These are phyloP conservation scores for Colletotrichum gloeosporioides DNA, from an alignment of 2,329 filamentous ascomycete genomes.

Conservation along the genomic window DNA sequence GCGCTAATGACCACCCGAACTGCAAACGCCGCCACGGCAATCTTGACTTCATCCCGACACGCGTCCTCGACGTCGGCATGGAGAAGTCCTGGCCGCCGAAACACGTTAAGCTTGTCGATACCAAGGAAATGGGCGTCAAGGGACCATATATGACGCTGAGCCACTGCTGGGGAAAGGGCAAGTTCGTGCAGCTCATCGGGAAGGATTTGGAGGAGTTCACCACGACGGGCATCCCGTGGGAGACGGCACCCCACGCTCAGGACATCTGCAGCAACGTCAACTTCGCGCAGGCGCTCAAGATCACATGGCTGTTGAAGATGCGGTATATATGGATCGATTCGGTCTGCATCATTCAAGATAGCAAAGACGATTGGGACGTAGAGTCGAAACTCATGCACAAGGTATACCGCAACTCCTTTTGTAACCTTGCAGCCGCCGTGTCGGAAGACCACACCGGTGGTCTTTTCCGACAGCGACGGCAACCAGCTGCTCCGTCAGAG, in stretches of 20 bases:
- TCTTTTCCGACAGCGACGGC: not conserved
- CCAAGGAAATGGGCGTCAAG: not conserved
- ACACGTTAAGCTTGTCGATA: not conserved
- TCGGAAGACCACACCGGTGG: slow-evolving; percentile 5
- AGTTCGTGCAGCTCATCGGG: not conserved
- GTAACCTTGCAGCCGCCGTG: slow-evolving; percentile 22
- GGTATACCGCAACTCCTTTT: slow-evolving; percentile 18
- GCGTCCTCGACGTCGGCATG: slow-evolving; percentile 18
- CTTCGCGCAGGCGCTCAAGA: slow-evolving; percentile 25
- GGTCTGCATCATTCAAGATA: slow-evolving; percentile 28
- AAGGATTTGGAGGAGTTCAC: not conserved
- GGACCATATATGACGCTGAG: slow-evolving; percentile 22
- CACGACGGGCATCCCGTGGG: not conserved
- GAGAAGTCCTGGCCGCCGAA: not conserved
- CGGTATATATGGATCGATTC: slow-evolving; percentile 31
- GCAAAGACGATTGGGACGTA: slow-evolving; percentile 19
- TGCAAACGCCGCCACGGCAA: not conserved
- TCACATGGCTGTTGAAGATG: slow-evolving; percentile 18
- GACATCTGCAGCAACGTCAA: slow-evolving; percentile 1
- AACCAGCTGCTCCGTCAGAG: slow-evolving; percentile 12
- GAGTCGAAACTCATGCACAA: slow-evolving; percentile 20
- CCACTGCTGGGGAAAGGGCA: slow-evolving; percentile 25
- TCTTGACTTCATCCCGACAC: slow-evolving; percentile 8
- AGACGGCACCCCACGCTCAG: not conserved
- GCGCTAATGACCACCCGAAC: not conserved